Percentiles rank a stretch among this genome's conserved stretches.
Conservation (phyloP, 2,329 filamentous ascomycete species). For the Camillea tinctor region DNA sequence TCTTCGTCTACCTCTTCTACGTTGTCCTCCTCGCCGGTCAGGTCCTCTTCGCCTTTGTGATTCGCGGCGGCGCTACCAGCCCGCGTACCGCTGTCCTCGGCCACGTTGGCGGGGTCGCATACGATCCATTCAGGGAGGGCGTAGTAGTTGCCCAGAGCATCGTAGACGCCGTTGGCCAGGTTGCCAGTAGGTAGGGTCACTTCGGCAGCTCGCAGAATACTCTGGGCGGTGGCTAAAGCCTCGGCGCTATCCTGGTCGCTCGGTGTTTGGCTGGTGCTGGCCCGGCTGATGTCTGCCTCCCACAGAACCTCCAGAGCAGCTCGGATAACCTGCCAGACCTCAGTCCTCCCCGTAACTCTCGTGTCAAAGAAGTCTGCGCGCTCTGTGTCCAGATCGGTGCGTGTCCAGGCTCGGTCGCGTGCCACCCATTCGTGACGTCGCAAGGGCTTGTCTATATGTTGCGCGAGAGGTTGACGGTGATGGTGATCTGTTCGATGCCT, state of each 20-base stretch:
- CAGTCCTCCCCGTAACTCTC: constrained; percentile 70
- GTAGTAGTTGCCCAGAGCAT: constrained; percentile 69
- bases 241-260: constrained; percentile 33
- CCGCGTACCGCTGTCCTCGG: constrained; percentile 22
- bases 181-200: constrained; percentile 73
- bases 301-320: constrained; percentile 68
- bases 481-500: constrained; percentile 27
- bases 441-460: constrained; percentile 71
- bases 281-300: constrained; percentile 41
- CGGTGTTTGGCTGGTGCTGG: constrained; percentile 22
- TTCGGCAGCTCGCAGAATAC: constrained; percentile 74
- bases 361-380: constrained; percentile 88
- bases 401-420: constrained; percentile 66
- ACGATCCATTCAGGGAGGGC: constrained; percentile 67
- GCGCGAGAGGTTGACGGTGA: constrained; percentile 46
- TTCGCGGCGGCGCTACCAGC: constrained; percentile 18
- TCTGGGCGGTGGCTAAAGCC: constrained; percentile 68
- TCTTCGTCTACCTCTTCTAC: constrained; percentile 31
- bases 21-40: constrained; percentile 27
- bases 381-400: constrained; percentile 65
- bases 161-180: constrained; percentile 69
- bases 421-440: constrained; percentile 65
- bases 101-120: constrained; percentile 62
- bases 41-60: constrained; percentile 27
- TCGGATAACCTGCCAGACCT: constrained; percentile 78